Percentiles rank a stretch among this genome's conserved stretches.
Evolutionary conservation across 352 stramenopile species (phyloP).

Genomic region (Phytophthora pisi): DNA sequence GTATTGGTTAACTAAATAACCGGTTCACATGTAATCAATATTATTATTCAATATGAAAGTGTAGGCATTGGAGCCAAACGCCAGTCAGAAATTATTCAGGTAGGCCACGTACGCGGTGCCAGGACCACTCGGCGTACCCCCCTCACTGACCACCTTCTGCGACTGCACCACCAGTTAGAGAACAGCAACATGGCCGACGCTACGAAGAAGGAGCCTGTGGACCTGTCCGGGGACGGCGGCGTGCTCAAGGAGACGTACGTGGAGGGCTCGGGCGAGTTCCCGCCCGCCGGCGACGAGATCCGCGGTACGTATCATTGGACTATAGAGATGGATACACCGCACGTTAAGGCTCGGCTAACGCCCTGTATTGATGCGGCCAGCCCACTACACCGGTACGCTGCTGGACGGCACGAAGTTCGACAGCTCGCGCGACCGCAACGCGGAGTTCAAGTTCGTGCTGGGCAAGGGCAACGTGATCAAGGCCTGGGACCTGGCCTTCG

Average conservation of each 20-base stretch:
- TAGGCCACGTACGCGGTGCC: constrained; percentile 5
- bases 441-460: constrained; percentile 89
- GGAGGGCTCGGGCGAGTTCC: constrained; percentile 86
- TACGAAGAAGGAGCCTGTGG: constrained; percentile 49
- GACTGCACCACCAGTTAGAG: constrained; percentile 5
- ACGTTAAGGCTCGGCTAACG: constrained; percentile 3
- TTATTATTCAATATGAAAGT: too few species aligned
- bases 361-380: constrained; percentile 31
- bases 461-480: constrained; percentile 92
- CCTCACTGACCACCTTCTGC: neutral
- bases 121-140: neutral
- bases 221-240: constrained; percentile 89
- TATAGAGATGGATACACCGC: neutral
- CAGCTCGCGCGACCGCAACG: constrained; percentile 89
- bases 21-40: too few species aligned
- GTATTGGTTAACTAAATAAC: too few species aligned
- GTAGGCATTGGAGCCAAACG: neutral
- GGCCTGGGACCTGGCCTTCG: constrained; percentile 88
- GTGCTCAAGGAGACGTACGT: constrained; percentile 93
- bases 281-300: constrained; percentile 82
- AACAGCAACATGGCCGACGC: constrained; percentile 42
- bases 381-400: constrained; percentile 96
- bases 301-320: constrained; percentile 46
- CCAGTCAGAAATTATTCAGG: constrained; percentile 5
- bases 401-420: constrained; percentile 96